Evolutionary conservation across 345 rosid genomes (phyloP), one percentile per base, ranked within the genome.

Genomic region (Brassica nigra): DNA sequence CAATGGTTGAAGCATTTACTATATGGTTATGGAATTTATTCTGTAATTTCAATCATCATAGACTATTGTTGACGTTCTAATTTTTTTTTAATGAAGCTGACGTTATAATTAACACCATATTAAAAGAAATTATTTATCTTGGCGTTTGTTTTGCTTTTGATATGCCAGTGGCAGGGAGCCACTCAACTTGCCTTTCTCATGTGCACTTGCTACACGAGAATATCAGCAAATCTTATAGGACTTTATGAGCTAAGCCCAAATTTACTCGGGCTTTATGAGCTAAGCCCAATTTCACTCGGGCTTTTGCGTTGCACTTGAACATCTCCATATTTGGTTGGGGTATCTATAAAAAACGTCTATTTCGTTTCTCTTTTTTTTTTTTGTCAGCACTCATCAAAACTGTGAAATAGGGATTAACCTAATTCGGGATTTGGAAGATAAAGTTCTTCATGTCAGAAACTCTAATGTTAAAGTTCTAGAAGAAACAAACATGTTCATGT

Each of bases 401-500:
- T 14, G 33, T 23, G 27, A 59, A 68, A 29, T 0, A 42, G 7
- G 16, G 10, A 28, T 36, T 67, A 76, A 7, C 37, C 31, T 31
- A 30, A 30, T 8, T 14, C 14, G 2, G 42, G 34, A 34, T 37
- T 54, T 34, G 36, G 23, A 69, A 61, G 30, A 33, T 70, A 70
- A 18, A 34, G 14, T 18, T 20, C 12, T 2, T 33, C 57, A 77
- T 14, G 14, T 12, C 54, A 62, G n/a, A 68, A 62, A 6, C 52
- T 5, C 10, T 42, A 20, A 63, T 27, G 66, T 8, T 73, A 16
- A 42, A 31, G 16, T 30, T 76, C n/a, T 66, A 68, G 68, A 58
- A 59, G 61, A 39, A 39, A 39, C 47, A 59, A 42, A 59, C 52
- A 42, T 11, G 39, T 70, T 77, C 70, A 52, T 44, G 15, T 77